Percentiles rank a stretch among this genome's conserved stretches.
Evolutionary conservation across 2,329 filamentous ascomycete species (phyloP).

Genomic region (Cladorrhinum sp.): DNA sequence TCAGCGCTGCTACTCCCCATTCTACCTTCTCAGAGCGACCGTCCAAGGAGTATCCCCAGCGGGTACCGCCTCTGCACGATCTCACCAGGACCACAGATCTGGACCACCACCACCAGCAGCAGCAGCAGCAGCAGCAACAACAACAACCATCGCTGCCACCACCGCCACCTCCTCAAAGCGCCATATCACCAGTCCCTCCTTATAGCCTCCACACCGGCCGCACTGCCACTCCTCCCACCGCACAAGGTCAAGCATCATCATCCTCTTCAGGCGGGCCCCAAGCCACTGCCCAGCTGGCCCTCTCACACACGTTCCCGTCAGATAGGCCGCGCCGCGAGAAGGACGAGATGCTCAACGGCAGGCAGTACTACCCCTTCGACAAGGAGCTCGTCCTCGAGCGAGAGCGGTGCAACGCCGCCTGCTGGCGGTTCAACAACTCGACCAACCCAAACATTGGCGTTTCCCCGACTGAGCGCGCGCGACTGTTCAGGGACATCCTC

Average conservation of each 20-base stretch:
- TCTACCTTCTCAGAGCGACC: conserved; percentile 46
- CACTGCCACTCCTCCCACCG: conserved; percentile 46
- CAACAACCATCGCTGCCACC: conserved; percentile 14
- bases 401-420: conserved; percentile 75
- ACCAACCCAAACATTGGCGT: conserved; percentile 71
- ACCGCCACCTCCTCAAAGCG: conserved; percentile 43
- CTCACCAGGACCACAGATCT: conserved; percentile 50
- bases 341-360: conserved; percentile 81
- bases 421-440: conserved; percentile 84
- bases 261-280: conserved; percentile 44
- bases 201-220: conserved; percentile 52
- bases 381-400: conserved; percentile 77
- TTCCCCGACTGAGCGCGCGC: conserved; percentile 63
- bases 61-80: conserved; percentile 60
- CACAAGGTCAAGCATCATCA: conserved; percentile 29
- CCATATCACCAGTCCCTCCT: conserved; percentile 55
- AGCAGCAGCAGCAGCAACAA: conserved; percentile 6
- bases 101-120: no score
- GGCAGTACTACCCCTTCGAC: conserved; percentile 76
- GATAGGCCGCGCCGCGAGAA: conserved; percentile 63
- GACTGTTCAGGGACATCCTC: conserved; percentile 70
- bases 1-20: conserved; percentile 48
- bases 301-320: conserved; percentile 49
- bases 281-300: conserved; percentile 56
- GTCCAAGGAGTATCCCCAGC: conserved; percentile 53